Conservation (phyloP, 2,329 filamentous ascomycete species). For the Diaporthe vexans region DNA sequence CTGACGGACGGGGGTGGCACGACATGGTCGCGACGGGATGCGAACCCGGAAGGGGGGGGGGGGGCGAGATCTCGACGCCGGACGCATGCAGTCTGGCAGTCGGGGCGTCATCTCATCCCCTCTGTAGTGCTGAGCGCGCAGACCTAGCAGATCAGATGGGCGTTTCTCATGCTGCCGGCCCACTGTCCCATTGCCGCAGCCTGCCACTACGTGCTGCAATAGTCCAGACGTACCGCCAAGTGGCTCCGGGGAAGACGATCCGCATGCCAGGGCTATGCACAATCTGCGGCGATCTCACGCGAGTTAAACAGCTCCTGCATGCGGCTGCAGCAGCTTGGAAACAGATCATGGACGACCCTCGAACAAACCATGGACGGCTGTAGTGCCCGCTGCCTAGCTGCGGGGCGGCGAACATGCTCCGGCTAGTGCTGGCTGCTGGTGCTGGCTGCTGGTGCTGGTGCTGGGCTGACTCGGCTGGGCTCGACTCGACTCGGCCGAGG, state of each 20-base stretch:
- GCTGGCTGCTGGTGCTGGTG: not conserved
- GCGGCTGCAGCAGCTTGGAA: conserved; percentile 26
- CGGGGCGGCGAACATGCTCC: conserved; percentile 8
- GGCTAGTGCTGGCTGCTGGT: not conserved
- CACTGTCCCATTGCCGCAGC: conserved; percentile 17
- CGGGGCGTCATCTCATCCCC: conserved; percentile 12
- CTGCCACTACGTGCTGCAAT: conserved; percentile 2
- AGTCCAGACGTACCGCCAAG: conserved; percentile 1
- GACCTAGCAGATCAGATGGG: not conserved
- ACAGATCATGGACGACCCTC: conserved; percentile 11
- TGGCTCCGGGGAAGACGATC: conserved; percentile 23
- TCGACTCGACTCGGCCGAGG: not conserved
- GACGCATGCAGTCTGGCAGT: conserved; percentile 10
- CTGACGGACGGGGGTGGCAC: not conserved
- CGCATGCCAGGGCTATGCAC: conserved; percentile 32
- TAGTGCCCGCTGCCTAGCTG: conserved; percentile 6
- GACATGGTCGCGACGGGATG: conserved; percentile 10
- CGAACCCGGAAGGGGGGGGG: not conserved
- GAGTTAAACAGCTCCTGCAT: conserved; percentile 29
- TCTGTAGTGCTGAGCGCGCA: not conserved
- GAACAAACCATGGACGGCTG: not conserved
- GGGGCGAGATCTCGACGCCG: not conserved
- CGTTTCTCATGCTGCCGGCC: conserved; percentile 17
- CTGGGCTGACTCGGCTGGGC: not conserved
- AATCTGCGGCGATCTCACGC: conserved; percentile 31